These are phyloP conservation scores for Cordyceps javanica DNA, from an alignment of 2,329 filamentous ascomycete species.

Conservation along the genomic window DNA sequence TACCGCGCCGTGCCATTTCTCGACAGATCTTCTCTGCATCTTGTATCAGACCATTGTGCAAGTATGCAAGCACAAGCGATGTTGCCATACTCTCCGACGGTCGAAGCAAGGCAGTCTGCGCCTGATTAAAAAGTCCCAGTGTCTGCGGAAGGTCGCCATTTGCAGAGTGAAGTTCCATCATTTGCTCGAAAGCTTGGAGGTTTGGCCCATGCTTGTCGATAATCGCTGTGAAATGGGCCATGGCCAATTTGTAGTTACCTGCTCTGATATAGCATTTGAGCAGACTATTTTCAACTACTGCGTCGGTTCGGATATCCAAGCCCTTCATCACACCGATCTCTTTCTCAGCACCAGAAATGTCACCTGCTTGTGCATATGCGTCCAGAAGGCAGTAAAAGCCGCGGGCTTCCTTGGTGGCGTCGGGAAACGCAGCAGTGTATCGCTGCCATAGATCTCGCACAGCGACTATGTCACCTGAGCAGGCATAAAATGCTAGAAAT, in stretches of 20 bases:
- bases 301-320: constrained; percentile 51
- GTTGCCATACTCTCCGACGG: constrained; percentile 54
- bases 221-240: constrained; percentile 58
- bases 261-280: constrained; percentile 64
- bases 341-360: constrained; percentile 51
- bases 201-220: constrained; percentile 47
- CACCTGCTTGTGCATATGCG: constrained; percentile 63
- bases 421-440: constrained; percentile 32
- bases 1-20: constrained; percentile 45
- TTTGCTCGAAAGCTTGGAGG: constrained; percentile 59
- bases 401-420: constrained; percentile 27
- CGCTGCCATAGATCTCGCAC: constrained; percentile 41
- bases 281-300: constrained; percentile 68
- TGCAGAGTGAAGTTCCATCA: constrained; percentile 64
- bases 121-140: constrained; percentile 57
- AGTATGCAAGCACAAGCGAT: constrained; percentile 62
- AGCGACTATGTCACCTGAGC: constrained; percentile 38
- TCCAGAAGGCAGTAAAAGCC: constrained; percentile 57
- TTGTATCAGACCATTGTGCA: constrained; percentile 32
- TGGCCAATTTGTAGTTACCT: constrained; percentile 60
- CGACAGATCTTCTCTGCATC: constrained; percentile 35
- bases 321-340: constrained; percentile 58
- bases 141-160: constrained; percentile 68
- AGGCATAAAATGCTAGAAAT: constrained; percentile 44
- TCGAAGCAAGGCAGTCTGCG: constrained; percentile 45